A percentile compares a stretch with the other conserved stretches of the same genome.
Evolutionary conservation across 306 rosid genomes (phyloP).

Genomic region (Lagenaria siceraria): DNA sequence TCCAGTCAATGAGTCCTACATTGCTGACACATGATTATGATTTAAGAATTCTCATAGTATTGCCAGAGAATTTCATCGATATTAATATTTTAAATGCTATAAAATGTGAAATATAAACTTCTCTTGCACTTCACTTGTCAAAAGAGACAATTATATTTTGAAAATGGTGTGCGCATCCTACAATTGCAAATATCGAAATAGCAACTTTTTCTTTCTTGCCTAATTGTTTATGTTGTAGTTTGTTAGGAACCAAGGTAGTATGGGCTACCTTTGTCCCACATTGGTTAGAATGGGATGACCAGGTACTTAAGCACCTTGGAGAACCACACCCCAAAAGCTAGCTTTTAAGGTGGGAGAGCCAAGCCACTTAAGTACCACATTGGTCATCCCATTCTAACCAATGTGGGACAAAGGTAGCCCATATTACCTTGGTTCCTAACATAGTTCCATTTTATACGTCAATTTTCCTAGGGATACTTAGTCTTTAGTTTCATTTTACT

Average conservation of each 20-base stretch:
- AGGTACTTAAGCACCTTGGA: too few species aligned
- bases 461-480: slow-evolving; percentile 6
- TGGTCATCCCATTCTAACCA: too few species aligned
- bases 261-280: too few species aligned
- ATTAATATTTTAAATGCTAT: background rate
- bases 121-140: background rate
- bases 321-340: too few species aligned
- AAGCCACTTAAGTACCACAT: too few species aligned
- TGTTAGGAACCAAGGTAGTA: too few species aligned
- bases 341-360: too few species aligned
- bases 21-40: background rate
- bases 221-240: background rate
- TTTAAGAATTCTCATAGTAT: background rate
- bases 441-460: background rate
- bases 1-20: background rate
- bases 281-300: too few species aligned
- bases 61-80: background rate
- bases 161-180: background rate
- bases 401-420: too few species aligned
- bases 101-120: background rate
- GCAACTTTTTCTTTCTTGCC: background rate
- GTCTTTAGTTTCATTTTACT: slow-evolving; percentile 6
- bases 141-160: background rate
- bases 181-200: background rate
- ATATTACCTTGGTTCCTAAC: too few species aligned